Evolutionary conservation across 345 rosid genomes (phyloP).

Genomic region (Limnanthes douglasii): DNA sequence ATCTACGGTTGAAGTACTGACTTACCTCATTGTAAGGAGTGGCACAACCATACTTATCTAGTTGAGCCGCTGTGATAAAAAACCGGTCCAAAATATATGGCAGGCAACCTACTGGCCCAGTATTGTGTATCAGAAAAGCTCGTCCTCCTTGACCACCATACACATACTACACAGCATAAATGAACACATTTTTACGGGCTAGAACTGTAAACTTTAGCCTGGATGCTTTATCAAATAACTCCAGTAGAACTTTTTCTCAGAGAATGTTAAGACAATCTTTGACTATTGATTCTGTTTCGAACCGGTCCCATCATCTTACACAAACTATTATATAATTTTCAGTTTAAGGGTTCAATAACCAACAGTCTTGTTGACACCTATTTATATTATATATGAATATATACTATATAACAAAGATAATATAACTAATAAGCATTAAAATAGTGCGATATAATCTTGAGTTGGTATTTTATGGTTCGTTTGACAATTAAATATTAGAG

Average conservation of each 20-base stretch:
- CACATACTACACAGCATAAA: slow-evolving; percentile 13
- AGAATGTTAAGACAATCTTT: no score
- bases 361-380: no score
- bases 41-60: slow-evolving; percentile 48
- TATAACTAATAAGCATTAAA: no score
- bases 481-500: background rate
- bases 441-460: no score
- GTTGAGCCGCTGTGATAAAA: slow-evolving; percentile 15
- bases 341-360: no score
- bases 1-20: slow-evolving; percentile 23
- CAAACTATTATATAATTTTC: no score
- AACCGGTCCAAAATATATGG: slow-evolving; percentile 36
- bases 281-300: no score
- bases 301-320: no score
- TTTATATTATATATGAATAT: no score
- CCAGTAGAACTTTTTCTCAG: no score
- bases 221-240: no score
- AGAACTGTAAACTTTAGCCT: background rate
- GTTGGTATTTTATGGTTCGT: background rate
- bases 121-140: slow-evolving; percentile 59
- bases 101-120: slow-evolving; percentile 63
- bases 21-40: slow-evolving; percentile 48
- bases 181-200: background rate
- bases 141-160: slow-evolving; percentile 34
- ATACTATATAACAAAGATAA: no score